Evolutionary conservation across 2,329 filamentous ascomycete genomes (phyloP).

Genomic region (Xylogone sp.): DNA sequence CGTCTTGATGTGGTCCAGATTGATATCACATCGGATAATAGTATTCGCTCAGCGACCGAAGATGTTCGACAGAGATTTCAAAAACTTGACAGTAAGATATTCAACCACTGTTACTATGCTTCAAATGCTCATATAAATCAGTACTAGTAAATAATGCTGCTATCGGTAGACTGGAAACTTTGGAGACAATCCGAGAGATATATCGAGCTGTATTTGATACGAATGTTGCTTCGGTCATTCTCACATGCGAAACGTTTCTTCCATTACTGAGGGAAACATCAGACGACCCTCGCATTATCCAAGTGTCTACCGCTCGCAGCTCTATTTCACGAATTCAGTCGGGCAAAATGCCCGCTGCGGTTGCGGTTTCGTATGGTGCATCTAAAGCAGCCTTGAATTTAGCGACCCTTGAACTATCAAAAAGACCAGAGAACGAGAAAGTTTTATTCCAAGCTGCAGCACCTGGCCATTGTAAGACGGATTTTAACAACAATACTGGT

Average conservation of each 20-base stretch:
- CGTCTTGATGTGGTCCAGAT: constrained; percentile 21
- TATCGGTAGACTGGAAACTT: constrained; percentile 28
- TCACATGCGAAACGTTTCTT: constrained; percentile 27
- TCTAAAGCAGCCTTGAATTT: constrained; percentile 35
- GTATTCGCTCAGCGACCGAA: constrained; percentile 17
- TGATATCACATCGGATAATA: constrained; percentile 25
- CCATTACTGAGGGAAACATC: constrained; percentile 26
- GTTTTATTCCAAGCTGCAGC: constrained; percentile 16
- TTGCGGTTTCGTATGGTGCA: constrained; percentile 29
- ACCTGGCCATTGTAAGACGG: constrained; percentile 24
- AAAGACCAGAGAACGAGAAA: no score
- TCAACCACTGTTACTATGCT: not conserved
- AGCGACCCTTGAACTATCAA: constrained; percentile 27
- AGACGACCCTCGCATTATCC: constrained; percentile 26
- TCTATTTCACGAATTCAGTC: constrained; percentile 18
- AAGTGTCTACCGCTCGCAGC: constrained; percentile 28
- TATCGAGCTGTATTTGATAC: constrained; percentile 32
- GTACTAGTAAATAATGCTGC: constrained; percentile 38
- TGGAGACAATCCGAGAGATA: constrained; percentile 27
- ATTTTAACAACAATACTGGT: constrained; percentile 18
- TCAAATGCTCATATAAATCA: constrained; percentile 31
- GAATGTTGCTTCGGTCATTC: constrained; percentile 41
- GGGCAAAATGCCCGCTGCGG: constrained; percentile 26
- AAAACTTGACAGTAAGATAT: constrained; percentile 22
- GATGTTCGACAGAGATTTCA: constrained; percentile 20